Evolutionary conservation across 2,329 filamentous ascomycete genomes (phyloP), one percentile per base, ranked within the genome.

Genomic region (Pyrenochaeta sp.): DNA sequence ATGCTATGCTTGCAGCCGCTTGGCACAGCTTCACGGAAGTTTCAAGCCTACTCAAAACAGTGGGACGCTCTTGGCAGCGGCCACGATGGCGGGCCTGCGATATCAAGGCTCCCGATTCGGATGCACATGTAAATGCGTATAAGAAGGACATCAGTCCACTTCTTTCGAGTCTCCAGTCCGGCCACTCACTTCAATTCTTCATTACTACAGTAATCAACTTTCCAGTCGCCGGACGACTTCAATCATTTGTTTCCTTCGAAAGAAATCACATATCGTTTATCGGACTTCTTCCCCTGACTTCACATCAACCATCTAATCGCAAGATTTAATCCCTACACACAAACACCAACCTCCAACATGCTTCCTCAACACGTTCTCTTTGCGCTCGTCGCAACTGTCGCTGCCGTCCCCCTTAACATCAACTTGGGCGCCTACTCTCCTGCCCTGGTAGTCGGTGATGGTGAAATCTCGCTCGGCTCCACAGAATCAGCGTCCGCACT

Each of bases 401-500:
- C 65, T 37, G 72, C 72, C 44, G 65, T 77, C 32, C 76, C 76
- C 19, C 73, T 79, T 36, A 79, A 78, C 72, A 78, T 79, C 74
- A 78, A 78, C 67, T 69, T 79, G 38, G 77, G 76, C 39, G 76
- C 77, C 21, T 79, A 78, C 60, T 79, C 76, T 29, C 77, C 76
- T 35, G 77, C 77, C 54, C 56, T 78, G 69, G 77, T 79, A 68
- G 76, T 79, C 68, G 77, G 77, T 76, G 77, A 79, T 71, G 76
- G 77, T 67, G 76, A 77, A 63, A 78, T 79, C 44, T 76, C 75
- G 35, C 75, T 79, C 39, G 74, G 72, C 46, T 72, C 68, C 3
- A 72, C 68, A 35, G 67, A 70, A 62, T 67, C 65, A 47, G 75
- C 72, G 11, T 70, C 68, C 23, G 64, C 69, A 41, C 52, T 78